phyloP scores from a whole-genome alignment of 331 rosid species.

The Telfairia occidentalis region DNA sequence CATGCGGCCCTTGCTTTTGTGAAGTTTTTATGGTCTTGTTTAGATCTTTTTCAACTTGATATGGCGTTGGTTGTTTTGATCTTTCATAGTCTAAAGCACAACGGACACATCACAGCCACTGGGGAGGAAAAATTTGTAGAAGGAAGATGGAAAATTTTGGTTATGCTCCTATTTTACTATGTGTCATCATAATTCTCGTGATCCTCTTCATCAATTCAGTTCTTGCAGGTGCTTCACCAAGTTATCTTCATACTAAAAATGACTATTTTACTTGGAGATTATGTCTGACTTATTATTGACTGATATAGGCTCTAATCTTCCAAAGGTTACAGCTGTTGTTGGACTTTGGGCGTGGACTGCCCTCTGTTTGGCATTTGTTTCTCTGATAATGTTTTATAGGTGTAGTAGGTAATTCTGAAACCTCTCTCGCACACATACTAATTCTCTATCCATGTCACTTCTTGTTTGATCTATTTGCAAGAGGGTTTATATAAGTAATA shows the following conservation, averaged over 20 bases:
- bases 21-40: slow-evolving; percentile 8
- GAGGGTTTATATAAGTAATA: neutral
- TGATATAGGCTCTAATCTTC: slow-evolving; percentile 65
- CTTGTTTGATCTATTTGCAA: neutral
- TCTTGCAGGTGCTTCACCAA: slow-evolving; percentile 46
- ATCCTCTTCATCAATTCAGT: slow-evolving; percentile 71
- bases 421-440: slow-evolving; percentile 4
- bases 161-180: slow-evolving; percentile 65
- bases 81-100: slow-evolving; percentile 61
- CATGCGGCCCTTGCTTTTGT: neutral
- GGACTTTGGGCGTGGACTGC: slow-evolving; percentile 88
- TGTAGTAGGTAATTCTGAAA: slow-evolving; percentile 62
- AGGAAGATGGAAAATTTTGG: slow-evolving; percentile 47
- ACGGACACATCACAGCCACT: slow-evolving; percentile 28
- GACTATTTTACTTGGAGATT: slow-evolving; percentile 6
- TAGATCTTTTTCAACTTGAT: neutral
- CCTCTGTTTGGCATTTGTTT: slow-evolving; percentile 40
- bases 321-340: slow-evolving; percentile 68
- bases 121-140: slow-evolving; percentile 41
- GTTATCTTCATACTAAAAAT: slow-evolving; percentile 15
- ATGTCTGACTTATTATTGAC: slow-evolving; percentile 25
- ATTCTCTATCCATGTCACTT: neutral
- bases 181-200: slow-evolving; percentile 32
- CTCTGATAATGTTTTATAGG: slow-evolving; percentile 67
- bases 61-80: neutral